Evolutionary conservation across 1,139 yeast species (phyloP), one percentile per base, ranked within the genome.

Genomic region (Scheffersomyces titani): DNA sequence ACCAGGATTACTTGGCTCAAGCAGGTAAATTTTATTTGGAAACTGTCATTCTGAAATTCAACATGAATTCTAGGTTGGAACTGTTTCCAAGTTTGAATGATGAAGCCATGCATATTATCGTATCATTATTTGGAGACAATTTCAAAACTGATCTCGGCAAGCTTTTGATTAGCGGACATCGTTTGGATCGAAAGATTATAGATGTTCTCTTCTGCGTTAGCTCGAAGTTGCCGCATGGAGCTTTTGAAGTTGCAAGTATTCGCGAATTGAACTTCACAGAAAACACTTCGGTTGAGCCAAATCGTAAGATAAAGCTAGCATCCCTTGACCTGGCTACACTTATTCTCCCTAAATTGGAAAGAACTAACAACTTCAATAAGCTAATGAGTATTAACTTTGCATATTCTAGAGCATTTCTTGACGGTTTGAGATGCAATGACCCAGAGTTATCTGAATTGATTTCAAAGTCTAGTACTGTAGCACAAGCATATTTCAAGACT

Each of bases 401-500:
- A 19, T 61, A 65, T 24, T 63, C 70, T 3, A 57, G 69, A 50
- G 53, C 59, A 5, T 63, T 61, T 21, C 57, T 67, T 24, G 51
- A 55, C 13, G 54, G 52, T 1, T 46, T 57, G 11, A 47, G 52
- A 3, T 50, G 54, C 19, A 50, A 46, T 3, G 54, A 58, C 49
- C 56, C 54, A 19, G 57, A 57, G 3, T 44, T 59, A 20, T 64
- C 65, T 3, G 64, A 61, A 22, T 24, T 57, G 16, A 58, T 59
- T 18, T 59, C 64, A 48, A 61, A 56, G 51, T 50, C 59, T 49
- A 67, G 66, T 11, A 59, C 69, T 1, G 44, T 67, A 49, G 71
- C 68, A n/a, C 59, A 60, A 11, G 61, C 57, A 18, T 65, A 57
- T 53, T 67, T 64, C 57, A 59, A 58, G 24, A 63, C 54, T 30